These are phyloP conservation scores for Cladosporium phlei DNA, from an alignment of 2,329 filamentous ascomycete genomes.

Conservation along the genomic window DNA sequence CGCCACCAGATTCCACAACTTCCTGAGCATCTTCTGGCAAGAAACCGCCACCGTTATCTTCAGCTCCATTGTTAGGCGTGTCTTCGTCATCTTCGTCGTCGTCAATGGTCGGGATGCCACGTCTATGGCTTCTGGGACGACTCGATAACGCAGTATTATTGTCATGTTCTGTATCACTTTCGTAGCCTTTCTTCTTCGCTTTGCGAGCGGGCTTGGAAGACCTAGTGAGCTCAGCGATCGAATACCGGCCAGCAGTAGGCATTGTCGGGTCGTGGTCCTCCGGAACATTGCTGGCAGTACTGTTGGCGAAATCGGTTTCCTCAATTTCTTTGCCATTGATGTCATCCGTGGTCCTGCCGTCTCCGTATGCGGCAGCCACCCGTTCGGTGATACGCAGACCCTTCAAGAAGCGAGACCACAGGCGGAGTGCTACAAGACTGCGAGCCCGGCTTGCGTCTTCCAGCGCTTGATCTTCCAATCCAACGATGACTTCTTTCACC, in stretches of 20 bases:
- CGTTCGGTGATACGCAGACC: conserved; percentile 67
- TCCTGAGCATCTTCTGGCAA: conserved; percentile 24
- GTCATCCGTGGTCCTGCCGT: conserved; percentile 13
- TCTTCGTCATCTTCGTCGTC: conserved; percentile 29
- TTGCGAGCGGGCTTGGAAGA: conserved; percentile 5
- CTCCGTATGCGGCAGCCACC: conserved; percentile 54
- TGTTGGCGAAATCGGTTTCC: conserved; percentile 6
- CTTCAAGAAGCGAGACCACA: conserved; percentile 58
- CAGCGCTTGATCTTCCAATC: conserved; percentile 61
- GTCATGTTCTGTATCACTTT: conserved; percentile 20
- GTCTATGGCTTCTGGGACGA: not conserved
- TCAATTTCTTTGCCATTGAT: not conserved
- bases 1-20: conserved; percentile 14
- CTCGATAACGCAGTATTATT: not conserved
- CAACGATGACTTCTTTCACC: conserved; percentile 63
- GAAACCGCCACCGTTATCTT: conserved; percentile 28
- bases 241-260: conserved; percentile 22
- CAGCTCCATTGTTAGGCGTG: conserved; percentile 11
- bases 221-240: conserved; percentile 17
- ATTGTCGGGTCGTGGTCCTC: conserved; percentile 9
- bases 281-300: not conserved
- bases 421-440: conserved; percentile 45
- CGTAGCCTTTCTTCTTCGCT: conserved; percentile 11
- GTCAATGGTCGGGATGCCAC: conserved; percentile 2
- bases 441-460: conserved; percentile 57